Conservation (phyloP, 768 basidiomycete species). For the Paxillus rubicundulus region DNA sequence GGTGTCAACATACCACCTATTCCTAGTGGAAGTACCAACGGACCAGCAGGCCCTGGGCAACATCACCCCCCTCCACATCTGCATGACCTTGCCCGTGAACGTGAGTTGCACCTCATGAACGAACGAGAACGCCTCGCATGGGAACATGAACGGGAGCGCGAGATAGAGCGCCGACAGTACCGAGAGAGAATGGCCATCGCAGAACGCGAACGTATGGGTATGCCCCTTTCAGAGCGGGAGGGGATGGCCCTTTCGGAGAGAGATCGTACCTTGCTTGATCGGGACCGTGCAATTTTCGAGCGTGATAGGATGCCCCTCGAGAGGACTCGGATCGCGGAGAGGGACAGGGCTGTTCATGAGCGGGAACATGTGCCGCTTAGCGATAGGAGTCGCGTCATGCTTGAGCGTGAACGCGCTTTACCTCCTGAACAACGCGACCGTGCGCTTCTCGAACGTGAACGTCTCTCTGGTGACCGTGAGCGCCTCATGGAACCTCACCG, state of each 20-base stretch:
- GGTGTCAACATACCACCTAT: constrained; percentile 10
- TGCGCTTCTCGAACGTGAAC: constrained; percentile 14
- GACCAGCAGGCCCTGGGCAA: constrained; percentile 21
- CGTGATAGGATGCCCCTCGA: constrained; percentile 19
- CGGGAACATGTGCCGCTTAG: constrained; percentile 23
- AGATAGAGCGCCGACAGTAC: background rate
- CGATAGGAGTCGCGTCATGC: constrained; percentile 25
- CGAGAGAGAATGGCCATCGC: background rate
- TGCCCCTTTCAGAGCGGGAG: background rate
- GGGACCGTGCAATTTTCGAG: constrained; percentile 11
- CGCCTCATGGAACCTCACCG: constrained; percentile 22
- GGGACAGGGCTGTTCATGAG: constrained; percentile 20
- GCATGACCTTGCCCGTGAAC: constrained; percentile 27
- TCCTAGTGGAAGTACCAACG: constrained; percentile 2
- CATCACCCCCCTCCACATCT: constrained; percentile 15
- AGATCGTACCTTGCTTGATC: constrained; percentile 18
- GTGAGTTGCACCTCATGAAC: constrained; percentile 17
- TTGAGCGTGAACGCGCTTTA: constrained; percentile 20
- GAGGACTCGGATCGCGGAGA: constrained; percentile 21
- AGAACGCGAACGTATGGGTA: constrained; percentile 23
- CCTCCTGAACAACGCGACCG: constrained; percentile 24
- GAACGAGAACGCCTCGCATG: constrained; percentile 26
- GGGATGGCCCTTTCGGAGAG: constrained; percentile 13
- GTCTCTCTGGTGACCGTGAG: constrained; percentile 23
- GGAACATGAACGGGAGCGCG: constrained; percentile 29